A percentile compares a stretch with the other conserved stretches of the same genome.
These are phyloP conservation scores for Calonectria hawksworthii DNA, from an alignment of 2,329 filamentous ascomycete genomes.

Conservation along the genomic window DNA sequence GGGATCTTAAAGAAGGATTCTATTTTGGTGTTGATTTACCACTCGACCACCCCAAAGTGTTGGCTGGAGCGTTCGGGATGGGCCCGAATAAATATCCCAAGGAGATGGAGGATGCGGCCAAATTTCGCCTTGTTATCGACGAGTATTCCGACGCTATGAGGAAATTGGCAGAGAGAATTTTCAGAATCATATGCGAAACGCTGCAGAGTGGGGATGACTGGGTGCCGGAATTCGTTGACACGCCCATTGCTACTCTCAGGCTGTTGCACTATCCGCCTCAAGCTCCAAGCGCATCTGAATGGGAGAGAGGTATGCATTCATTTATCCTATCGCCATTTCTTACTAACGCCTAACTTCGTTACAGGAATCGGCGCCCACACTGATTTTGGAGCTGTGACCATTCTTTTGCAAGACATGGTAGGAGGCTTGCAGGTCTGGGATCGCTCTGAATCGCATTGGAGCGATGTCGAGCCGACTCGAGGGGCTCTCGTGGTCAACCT, in stretches of 20 bases:
- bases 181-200: constrained; percentile 17
- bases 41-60: constrained; percentile 10
- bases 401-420: constrained; percentile 31
- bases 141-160: constrained; percentile 7
- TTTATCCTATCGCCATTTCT: background rate
- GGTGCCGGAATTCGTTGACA: constrained; percentile 22
- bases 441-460: constrained; percentile 16
- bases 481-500: constrained; percentile 66
- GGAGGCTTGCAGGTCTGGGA: constrained; percentile 33
- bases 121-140: constrained; percentile 12
- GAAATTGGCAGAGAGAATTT: background rate
- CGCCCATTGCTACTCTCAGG: constrained; percentile 24
- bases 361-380: constrained; percentile 30
- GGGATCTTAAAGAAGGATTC: constrained; percentile 26
- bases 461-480: constrained; percentile 54
- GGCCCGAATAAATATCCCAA: constrained; percentile 28
- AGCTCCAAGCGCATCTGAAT: constrained; percentile 16
- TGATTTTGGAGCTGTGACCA: constrained; percentile 30
- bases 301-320: constrained; percentile 19
- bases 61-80: constrained; percentile 20
- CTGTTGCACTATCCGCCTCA: constrained; percentile 29
- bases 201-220: constrained; percentile 10
- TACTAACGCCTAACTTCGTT: background rate
- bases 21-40: constrained; percentile 23
- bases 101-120: background rate